Percentiles rank a stretch among this genome's conserved stretches.
phyloP scores from a whole-genome alignment of 1,284 basidiomycete genomes.

The Moniliella sp. region DNA sequence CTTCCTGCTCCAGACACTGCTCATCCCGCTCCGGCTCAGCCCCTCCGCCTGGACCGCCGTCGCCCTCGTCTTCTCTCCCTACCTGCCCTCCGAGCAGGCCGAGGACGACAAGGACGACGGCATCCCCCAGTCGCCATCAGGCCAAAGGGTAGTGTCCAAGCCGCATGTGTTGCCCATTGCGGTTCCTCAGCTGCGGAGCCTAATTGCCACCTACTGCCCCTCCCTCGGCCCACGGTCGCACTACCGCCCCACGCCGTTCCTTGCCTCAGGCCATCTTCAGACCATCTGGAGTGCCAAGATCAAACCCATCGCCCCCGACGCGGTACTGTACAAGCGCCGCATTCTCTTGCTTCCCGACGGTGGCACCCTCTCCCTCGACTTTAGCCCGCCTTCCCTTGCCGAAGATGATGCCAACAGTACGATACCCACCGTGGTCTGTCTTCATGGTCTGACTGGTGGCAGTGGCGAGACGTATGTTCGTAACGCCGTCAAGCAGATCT shows the following conservation, averaged over 20 bases:
- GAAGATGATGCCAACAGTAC: slow-evolving; percentile 4
- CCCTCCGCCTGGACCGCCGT: neutral
- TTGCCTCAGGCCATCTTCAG: slow-evolving; percentile 24
- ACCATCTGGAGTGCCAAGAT: slow-evolving; percentile 22
- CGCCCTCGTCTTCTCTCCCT: neutral
- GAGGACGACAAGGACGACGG: neutral
- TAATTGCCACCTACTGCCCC: neutral
- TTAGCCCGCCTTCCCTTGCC: slow-evolving; percentile 4
- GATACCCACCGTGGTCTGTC: slow-evolving; percentile 17
- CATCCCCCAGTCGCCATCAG: too few species aligned
- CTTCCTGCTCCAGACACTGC: neutral
- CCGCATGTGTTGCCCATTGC: too few species aligned
- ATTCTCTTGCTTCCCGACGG: slow-evolving; percentile 26
- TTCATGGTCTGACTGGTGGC: slow-evolving; percentile 30
- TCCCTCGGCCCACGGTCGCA: neutral
- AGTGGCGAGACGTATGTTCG: slow-evolving; percentile 27
- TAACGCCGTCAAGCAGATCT: slow-evolving; percentile 17
- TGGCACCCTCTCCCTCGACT: slow-evolving; percentile 22
- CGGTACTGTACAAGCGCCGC: slow-evolving; percentile 18
- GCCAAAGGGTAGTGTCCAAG: too few species aligned
- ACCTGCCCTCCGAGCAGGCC: neutral
- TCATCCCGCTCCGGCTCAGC: neutral
- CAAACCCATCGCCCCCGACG: slow-evolving; percentile 15
- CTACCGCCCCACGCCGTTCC: slow-evolving; percentile 6
- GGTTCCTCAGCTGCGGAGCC: neutral